Percentiles rank a stretch among this genome's conserved stretches.
Conservation (phyloP, 2,329 filamentous ascomycete species). For the Neoscytalidium dimidiatum region DNA sequence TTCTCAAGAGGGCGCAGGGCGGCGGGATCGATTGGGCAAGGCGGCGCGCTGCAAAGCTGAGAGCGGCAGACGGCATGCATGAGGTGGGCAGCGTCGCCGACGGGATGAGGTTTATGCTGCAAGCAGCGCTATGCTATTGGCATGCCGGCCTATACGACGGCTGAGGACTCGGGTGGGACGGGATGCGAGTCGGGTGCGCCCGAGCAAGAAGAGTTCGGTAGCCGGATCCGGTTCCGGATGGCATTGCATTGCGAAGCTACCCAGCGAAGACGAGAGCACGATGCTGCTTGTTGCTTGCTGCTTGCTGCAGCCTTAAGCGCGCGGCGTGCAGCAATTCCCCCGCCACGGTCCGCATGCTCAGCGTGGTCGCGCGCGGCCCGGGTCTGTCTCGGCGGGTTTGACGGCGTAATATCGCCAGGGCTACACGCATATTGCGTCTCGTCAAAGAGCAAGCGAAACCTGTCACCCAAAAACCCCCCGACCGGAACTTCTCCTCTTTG, state of each 20-base stretch:
- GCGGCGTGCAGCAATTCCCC: neutral
- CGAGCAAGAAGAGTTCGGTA: neutral
- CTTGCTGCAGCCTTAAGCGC: neutral
- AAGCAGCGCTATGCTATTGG: neutral
- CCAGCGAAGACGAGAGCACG: too few species aligned
- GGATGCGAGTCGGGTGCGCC: neutral
- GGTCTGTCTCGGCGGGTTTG: neutral
- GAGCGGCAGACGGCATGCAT: neutral
- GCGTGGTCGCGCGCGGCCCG: neutral
- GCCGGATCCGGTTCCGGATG: neutral
- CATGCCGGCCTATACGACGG: neutral
- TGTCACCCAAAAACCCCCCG: neutral
- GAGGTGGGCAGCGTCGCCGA: neutral
- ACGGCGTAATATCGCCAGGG: neutral
- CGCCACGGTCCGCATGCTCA: neutral
- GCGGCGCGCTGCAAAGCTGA: neutral
- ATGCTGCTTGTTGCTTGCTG: too few species aligned
- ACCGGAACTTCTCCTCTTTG: neutral
- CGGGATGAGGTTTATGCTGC: neutral
- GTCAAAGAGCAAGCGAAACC: neutral
- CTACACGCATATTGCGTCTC: neutral
- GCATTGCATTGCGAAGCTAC: neutral
- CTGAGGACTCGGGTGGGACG: neutral
- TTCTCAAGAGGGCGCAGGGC: constrained; percentile 3
- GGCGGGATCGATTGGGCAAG: neutral